Evolutionary conservation across 306 rosid species (phyloP).

Genomic region (Gillenia trifoliata): DNA sequence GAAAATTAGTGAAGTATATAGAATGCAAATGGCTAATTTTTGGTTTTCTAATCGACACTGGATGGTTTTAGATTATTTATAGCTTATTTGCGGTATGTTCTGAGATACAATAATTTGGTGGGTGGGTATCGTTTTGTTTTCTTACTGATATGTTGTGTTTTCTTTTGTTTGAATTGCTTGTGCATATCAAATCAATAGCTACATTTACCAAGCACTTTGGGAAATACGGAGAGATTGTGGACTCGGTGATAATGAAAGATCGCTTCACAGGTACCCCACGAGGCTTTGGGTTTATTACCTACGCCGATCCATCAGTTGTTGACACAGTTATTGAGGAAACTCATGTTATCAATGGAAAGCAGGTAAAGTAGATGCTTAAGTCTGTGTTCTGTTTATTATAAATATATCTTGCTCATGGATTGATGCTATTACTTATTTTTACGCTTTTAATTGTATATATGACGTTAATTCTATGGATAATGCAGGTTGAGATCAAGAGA

Average conservation of each 20-base stretch:
- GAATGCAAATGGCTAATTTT: not conserved
- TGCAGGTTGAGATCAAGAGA: conserved; percentile 87
- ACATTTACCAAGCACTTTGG: conserved; percentile 78
- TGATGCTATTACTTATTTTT: not conserved
- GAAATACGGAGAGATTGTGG: conserved; percentile 84
- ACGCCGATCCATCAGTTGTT: conserved; percentile 80
- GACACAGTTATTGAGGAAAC: conserved; percentile 72
- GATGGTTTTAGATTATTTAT: not conserved
- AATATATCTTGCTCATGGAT: not conserved
- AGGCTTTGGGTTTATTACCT: conserved; percentile 90
- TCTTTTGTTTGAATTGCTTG: not conserved
- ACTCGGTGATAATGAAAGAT: conserved; percentile 90
- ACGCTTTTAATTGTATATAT: not conserved
- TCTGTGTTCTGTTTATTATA: not conserved
- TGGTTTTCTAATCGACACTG: not conserved
- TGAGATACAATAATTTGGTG: not conserved
- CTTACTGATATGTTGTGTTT: not conserved
- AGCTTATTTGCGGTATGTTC: not conserved
- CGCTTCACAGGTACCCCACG: conserved; percentile 76
- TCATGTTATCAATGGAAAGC: conserved; percentile 71
- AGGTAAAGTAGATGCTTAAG: conserved; percentile 32
- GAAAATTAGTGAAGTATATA: not conserved
- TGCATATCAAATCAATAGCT: conserved; percentile 29
- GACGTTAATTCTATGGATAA: not conserved
- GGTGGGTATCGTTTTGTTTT: not conserved